Base-by-base conservation (phyloP, 371 early-diverging fungal genomes). In the Mucor indicus region DNA sequence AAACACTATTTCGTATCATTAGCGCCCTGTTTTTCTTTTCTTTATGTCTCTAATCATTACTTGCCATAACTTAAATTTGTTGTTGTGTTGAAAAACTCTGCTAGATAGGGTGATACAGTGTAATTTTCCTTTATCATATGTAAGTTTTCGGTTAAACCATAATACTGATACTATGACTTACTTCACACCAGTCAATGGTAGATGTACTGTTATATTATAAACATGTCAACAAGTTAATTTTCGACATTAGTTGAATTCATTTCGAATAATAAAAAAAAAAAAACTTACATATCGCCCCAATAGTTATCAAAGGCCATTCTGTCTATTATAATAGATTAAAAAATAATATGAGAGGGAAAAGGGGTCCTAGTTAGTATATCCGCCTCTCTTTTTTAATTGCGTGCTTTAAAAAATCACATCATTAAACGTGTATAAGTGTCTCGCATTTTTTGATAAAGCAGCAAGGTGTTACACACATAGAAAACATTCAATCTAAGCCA, bases 71-170 rank as follows among this genome's bases (percentile, higher is more conserved):
- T 63, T 16, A 85, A 39, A 54, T 89, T 91, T 17, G 85, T 80
- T 15, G 67, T 53, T 15, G 89, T 80, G 60, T 91, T 91, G 60
- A 83, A 83, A 44, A 81, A 86, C 60, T 91, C 90, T 48, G 89
- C 88, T 44, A 90, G 60, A 60, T 81, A 86, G 13, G 57, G 62
- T 8, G 69, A 68, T 5, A 68, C 47, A 6, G 50, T 41, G 30
- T 72, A 72, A 47, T 72, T 72, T 60, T 72, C 72, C 72, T 72
- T 21, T 5, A 11, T 33, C 4, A 9, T 33, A 27, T 27, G 5
- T 27, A 27, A 7, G 5, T 27, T 5, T 27, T 27, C 5, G 5
- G 5, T 31, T n/a, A 16, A 38, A 11, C n/a, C 27, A 31, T 8
- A 37, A 15, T 33, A 12, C 30, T 33, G 31, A 33, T 4, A 15